Base-by-base conservation (phyloP, 78 protist genomes). In the Monosiga brevicollis region DNA sequence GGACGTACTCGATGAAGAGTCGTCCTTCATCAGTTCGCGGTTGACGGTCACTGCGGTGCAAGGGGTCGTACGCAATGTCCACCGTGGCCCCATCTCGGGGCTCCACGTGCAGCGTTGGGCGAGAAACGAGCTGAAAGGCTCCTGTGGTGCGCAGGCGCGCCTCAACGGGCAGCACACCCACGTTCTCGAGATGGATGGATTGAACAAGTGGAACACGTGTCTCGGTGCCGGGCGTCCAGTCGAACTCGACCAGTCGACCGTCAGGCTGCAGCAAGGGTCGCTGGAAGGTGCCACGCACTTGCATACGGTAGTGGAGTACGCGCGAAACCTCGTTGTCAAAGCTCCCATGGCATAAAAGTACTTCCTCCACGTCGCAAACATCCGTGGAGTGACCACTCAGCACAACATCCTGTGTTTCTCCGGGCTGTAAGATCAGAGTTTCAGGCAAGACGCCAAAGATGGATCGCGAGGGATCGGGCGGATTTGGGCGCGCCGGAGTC, bases 1-100 rank as follows among this genome's bases (percentile, higher is more conserved):
- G 90, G 22, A 73, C 71, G 79, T 83, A 92, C 32, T 49, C 0
- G 49, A 92, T 29, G 41, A 0, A 0, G 35, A 92, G 81, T 43
- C 29, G 36, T 36, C 73, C 6, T 39, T 76, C 55, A 15, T 49
- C 62, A 6, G 29, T 6, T 15, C 62, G 62, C 62, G 62, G 6
- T 38, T 78, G 0, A 0, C 35, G 40, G 87, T 37, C 84, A 2
- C 41, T 35, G 77, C 40, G 24, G 42, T 73, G 36, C 40, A 25
- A 2, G 78, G 29, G 84, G 42, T 1, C 11, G 78, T 82, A 84
- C 35, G 0, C 76, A 84, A 80, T 84, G 76, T 0, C 11, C 43
- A 90, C 41, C 29, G 35, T 9, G 38, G 55, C 29, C 26, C 26
- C 22, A 36, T 82, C 40, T 1, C 24, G 11, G 1, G 20, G 23